These are phyloP conservation scores for Lentinula guzmanii DNA, from an alignment of 768 basidiomycete genomes.

Conservation along the genomic window DNA sequence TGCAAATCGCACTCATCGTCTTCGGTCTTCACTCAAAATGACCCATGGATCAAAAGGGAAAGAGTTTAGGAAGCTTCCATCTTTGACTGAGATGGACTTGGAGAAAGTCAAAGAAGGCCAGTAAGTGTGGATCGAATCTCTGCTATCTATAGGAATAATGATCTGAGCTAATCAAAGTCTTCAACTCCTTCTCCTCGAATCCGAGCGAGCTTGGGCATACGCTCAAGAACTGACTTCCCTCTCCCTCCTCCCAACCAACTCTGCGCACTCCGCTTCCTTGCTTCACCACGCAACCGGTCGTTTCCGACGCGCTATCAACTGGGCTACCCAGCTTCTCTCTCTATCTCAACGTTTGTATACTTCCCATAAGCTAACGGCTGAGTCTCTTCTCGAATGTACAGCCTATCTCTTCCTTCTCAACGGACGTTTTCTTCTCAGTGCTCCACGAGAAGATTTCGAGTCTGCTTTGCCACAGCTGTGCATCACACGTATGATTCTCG, in stretches of 20 bases:
- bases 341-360: conserved; percentile 62
- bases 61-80: conserved; percentile 81
- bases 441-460: conserved; percentile 70
- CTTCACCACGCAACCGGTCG: conserved; percentile 74
- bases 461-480: conserved; percentile 71
- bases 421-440: conserved; percentile 62
- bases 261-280: conserved; percentile 46
- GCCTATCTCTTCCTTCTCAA: conserved; percentile 77
- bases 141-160: conserved; percentile 5
- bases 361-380: conserved; percentile 44
- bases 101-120: conserved; percentile 81
- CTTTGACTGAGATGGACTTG: conserved; percentile 36
- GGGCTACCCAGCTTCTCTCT: conserved; percentile 72
- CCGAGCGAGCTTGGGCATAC: conserved; percentile 89
- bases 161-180: conserved; percentile 39
- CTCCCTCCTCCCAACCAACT: conserved; percentile 45
- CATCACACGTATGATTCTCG: conserved; percentile 70
- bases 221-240: conserved; percentile 69
- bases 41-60: conserved; percentile 69
- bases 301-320: conserved; percentile 73
- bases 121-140: conserved; percentile 39
- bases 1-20: conserved; percentile 81
- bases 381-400: conserved; percentile 60
- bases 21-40: conserved; percentile 78
- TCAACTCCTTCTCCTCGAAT: conserved; percentile 81